phyloP scores from a whole-genome alignment of 164 flowering plant genomes.

The Macadamia tetraphylla region DNA sequence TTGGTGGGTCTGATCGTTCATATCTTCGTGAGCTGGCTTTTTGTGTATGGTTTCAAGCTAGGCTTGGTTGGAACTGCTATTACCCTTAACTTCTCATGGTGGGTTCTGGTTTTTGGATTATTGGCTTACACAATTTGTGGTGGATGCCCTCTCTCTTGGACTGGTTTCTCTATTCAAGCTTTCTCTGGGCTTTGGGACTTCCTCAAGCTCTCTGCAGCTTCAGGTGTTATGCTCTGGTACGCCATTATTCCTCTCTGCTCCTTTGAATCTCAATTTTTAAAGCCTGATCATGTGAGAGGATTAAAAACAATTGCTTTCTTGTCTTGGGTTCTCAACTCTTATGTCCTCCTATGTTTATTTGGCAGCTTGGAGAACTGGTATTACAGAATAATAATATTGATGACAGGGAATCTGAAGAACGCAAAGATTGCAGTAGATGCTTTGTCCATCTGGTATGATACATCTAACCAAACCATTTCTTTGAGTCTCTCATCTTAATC shows the following conservation, averaged over 20 bases:
- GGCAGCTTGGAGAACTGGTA: constrained; percentile 77
- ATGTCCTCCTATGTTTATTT: background rate
- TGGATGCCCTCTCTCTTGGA: constrained; percentile 47
- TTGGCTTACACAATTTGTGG: constrained; percentile 31
- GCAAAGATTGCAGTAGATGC: constrained; percentile 68
- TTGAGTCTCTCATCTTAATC: no score
- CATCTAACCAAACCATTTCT: no score
- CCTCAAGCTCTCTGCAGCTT: constrained; percentile 40
- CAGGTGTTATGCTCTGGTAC: constrained; percentile 54
- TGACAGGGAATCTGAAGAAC: constrained; percentile 58
- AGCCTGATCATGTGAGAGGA: no score
- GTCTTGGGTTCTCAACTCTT: no score
- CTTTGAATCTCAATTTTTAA: background rate
- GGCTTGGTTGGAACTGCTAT: constrained; percentile 40
- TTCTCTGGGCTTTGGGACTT: constrained; percentile 46
- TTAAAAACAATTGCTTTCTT: no score
- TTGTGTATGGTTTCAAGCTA: constrained; percentile 23
- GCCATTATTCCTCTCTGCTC: constrained; percentile 4
- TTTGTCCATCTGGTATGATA: constrained; percentile 55
- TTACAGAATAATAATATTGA: constrained; percentile 46
- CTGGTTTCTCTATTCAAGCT: constrained; percentile 41
- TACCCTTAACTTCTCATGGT: constrained; percentile 46
- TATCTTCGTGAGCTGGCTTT: constrained; percentile 33
- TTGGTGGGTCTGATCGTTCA: constrained; percentile 30
- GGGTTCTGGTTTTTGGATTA: constrained; percentile 30